Base-by-base conservation (phyloP, 2,329 filamentous ascomycete genomes). In the Zymoseptoria pseudotritici region DNA sequence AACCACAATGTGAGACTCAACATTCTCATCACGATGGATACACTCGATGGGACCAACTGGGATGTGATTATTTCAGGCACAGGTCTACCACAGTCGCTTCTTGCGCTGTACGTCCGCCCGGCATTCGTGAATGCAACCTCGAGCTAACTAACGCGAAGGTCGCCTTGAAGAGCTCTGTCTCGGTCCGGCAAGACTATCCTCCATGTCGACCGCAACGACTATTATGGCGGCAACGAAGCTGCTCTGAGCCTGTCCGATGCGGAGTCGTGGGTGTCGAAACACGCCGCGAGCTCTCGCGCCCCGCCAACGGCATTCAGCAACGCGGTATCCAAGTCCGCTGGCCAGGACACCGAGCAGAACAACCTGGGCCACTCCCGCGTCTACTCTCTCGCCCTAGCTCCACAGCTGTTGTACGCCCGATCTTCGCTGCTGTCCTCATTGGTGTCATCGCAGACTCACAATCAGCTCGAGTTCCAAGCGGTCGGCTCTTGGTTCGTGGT, bases 401-500 rank as follows among this genome's bases (percentile, higher is more conserved):
- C 94, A 6, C 89, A 95, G 69, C 79, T 97, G 63, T 86, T 97
- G 57, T 94, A 97, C 74, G 84, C 90, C 9, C 87, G 87, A 57
- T 96, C 92, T 2, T 81, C 84, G 65, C 81, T 97, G 36, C 79
- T 97, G 4, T 83, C 86, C 8, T 83, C 86, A 68, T 83, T 97
- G 17, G 90, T 97, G n/a, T 91, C 91, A 2, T 96, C 93, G 6
- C 88, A 87, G 67, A 88, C 91, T 11, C 93, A 93, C 70, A 85
- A 87, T 21, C 92, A 97, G 76, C 83, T 99, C 53, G 93, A 97
- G 72, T 97, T 97, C 67, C 84, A 94, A 63, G 91, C 93, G 26
- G 90, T 97, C 24, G 93, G 93, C 24, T 93, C 89, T 59, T 97
- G 93, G 84, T 97, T 89, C 82, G 85, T 97, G 58, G 87, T 86